A percentile compares a stretch with the other conserved stretches of the same genome.
Evolutionary conservation across 2,329 filamentous ascomycete genomes (phyloP).

Genomic region (Fusarium haematococcum): DNA sequence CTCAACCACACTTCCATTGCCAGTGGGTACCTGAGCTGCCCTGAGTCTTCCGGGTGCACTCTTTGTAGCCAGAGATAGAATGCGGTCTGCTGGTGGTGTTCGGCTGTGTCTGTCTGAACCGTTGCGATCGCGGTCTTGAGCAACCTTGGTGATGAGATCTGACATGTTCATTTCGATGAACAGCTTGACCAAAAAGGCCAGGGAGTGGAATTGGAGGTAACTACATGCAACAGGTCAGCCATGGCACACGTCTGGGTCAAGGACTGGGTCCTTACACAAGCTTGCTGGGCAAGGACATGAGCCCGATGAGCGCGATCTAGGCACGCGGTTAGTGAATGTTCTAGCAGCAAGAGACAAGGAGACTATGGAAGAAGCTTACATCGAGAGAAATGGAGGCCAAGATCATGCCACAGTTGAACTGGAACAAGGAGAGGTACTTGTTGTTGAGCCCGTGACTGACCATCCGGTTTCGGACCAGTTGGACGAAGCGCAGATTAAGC

Average conservation of each 20-base stretch:
- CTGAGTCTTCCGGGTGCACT: neutral
- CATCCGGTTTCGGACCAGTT: neutral
- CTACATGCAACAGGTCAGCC: neutral
- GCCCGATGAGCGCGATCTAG: neutral
- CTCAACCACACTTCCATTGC: neutral
- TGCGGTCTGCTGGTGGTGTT: neutral
- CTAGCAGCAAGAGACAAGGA: no score
- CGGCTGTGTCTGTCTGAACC: neutral
- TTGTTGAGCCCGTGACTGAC: neutral
- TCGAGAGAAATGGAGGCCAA: neutral
- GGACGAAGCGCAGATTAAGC: neutral
- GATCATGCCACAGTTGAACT: neutral
- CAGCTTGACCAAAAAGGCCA: neutral
- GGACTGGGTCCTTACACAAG: neutral
- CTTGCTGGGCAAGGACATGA: neutral
- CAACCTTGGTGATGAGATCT: neutral
- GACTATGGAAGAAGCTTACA: neutral
- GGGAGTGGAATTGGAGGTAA: neutral
- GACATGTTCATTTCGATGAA: conserved; percentile 1
- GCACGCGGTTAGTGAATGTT: no score
- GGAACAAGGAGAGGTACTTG: neutral
- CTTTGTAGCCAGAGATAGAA: neutral
- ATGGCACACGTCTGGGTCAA: neutral
- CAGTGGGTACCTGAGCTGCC: neutral
- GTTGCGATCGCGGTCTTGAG: neutral